Base-by-base conservation (phyloP, 495 filamentous ascomycete species). In the Hypoxylon subgilvum region DNA sequence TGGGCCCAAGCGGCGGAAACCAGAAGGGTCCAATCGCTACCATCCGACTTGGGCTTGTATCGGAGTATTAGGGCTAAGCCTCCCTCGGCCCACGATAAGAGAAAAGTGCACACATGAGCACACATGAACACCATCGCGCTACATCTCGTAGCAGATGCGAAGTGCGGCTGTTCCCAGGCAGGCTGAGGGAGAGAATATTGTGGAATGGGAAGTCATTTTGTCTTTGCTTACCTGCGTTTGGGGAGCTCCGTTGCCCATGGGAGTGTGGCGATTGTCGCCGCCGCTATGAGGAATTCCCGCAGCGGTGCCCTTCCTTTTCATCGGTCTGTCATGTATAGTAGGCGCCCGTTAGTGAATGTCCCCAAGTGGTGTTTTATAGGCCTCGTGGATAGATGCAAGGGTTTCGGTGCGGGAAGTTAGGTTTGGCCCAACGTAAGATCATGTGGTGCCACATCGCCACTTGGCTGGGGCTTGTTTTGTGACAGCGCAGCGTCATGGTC, bases 241-340 rank as follows among this genome's bases (percentile, higher is more conserved):
- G 57, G 40, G 59, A n/a, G n/a, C 64, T 46, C 76, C 75, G 61
- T 75, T 76, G 53, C 73, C 71, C 14, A 74, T 57, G 14, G 81
- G 79, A 59, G 77, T 82, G 49, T 69, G 76, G 36, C 76, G 73
- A n/a, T n/a, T n/a, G 60, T 81, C 77, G 53, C 77, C 79, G 62
- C 70, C 76, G 34, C 73, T 66, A 59, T 79, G 77, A 57, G 81
- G 76, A 59, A 82, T 75, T 38, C 81, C 81, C 52, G 70, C 74
- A 50, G 74, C 73, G 9, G 77, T 74, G 35, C 74, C 74, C 70
- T 80, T 82, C 70, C 78, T 82, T 71, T 84, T 84, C 71, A 82
- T 75, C 34, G 81, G 81, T 38, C 81, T 84, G 51, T 54, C 52
- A 52, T 42, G 35, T 41, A 32, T 12, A 49, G 39, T 25, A 36